Conservation (phyloP, 164 flowering plant genomes). For the Paratinospora sagittata region DNA sequence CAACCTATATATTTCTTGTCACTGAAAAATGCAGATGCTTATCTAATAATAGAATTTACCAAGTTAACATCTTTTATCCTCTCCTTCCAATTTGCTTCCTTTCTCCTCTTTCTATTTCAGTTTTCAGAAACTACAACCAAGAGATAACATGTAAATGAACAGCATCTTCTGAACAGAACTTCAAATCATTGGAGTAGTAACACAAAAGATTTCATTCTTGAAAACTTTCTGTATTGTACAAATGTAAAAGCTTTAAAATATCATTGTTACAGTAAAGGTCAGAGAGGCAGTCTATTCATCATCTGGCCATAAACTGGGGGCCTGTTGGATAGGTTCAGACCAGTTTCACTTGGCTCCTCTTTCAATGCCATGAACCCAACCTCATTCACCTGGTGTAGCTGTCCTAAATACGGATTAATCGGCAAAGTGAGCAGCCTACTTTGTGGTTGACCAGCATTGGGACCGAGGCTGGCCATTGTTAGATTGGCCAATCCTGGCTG, state of each 20-base stretch:
- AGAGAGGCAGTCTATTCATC: conserved; percentile 60
- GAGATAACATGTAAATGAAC: background rate
- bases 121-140: too few species aligned
- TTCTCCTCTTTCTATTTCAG: too few species aligned
- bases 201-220: background rate
- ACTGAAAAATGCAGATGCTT: too few species aligned
- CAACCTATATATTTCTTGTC: too few species aligned
- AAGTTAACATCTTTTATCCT: background rate
- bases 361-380: conserved; percentile 54
- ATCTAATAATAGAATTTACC: background rate
- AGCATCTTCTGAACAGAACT: background rate
- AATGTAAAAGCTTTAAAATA: background rate
- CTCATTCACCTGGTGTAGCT: conserved; percentile 42
- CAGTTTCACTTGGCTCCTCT: conserved; percentile 55
- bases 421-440: conserved; percentile 35
- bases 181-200: background rate
- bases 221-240: conserved; percentile 5
- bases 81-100: background rate
- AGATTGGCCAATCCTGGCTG: conserved; percentile 42
- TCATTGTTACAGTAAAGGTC: conserved; percentile 33
- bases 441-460: conserved; percentile 22
- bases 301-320: conserved; percentile 52
- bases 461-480: conserved; percentile 49
- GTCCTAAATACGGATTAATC: conserved; percentile 45
- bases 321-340: conserved; percentile 33